Percentiles rank a stretch among this genome's conserved stretches.
Evolutionary conservation across 164 flowering plant genomes (phyloP).

Genomic region (Santalum album): DNA sequence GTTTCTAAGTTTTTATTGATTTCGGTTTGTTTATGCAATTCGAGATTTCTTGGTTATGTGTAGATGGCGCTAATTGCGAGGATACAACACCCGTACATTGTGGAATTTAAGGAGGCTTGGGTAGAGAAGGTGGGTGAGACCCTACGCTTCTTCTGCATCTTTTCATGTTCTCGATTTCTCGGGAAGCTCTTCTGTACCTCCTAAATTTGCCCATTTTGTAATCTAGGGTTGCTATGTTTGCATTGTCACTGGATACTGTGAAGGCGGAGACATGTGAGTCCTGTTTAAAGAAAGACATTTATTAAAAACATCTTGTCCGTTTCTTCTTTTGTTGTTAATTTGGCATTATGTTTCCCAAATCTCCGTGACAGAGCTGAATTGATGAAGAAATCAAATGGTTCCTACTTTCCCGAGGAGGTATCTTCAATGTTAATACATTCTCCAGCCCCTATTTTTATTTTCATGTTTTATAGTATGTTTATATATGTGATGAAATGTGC

Average conservation of each 20-base stretch:
- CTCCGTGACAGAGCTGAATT: constrained; percentile 62
- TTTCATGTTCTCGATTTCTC: not conserved
- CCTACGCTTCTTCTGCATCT: not conserved
- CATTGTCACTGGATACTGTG: constrained; percentile 97
- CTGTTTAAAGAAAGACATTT: not conserved
- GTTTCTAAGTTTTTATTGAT: not conserved
- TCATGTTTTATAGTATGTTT: constrained; percentile 1
- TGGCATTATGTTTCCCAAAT: no score
- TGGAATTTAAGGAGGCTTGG: constrained; percentile 98
- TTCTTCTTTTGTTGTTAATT: no score
- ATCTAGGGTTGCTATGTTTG: constrained; percentile 98
- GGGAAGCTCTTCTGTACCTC: not conserved
- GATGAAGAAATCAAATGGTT: constrained; percentile 83
- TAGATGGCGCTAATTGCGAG: constrained; percentile 97
- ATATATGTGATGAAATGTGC: constrained; percentile 11
- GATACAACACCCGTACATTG: constrained; percentile 86
- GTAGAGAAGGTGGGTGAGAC: constrained; percentile 70
- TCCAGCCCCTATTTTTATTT: not conserved
- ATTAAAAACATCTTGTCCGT: no score
- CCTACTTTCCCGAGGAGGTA: constrained; percentile 96
- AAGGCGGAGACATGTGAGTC: constrained; percentile 99
- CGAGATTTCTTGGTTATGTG: not conserved
- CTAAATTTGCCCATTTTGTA: constrained; percentile 9
- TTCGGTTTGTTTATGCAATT: not conserved
- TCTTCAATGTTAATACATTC: not conserved